Evolutionary conservation across 805 yeast species (phyloP).

Genomic region (Candida argentea): DNA sequence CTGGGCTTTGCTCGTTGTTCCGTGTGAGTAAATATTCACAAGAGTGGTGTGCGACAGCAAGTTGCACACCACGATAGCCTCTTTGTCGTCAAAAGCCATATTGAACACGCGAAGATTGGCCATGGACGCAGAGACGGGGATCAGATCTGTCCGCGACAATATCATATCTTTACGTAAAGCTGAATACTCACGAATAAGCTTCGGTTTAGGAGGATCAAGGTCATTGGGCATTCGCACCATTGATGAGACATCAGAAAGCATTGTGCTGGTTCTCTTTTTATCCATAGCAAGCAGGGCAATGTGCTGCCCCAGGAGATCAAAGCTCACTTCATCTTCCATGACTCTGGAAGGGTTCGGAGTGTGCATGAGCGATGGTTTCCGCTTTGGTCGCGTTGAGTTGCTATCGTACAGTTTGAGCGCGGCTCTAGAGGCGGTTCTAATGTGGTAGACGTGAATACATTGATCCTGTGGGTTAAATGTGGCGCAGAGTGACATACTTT

Average conservation of each 20-base stretch:
- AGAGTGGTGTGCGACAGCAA: constrained; percentile 29
- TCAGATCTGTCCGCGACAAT: constrained; percentile 48
- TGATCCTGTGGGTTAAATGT: constrained; percentile 42
- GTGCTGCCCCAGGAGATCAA: constrained; percentile 7
- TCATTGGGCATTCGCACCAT: constrained; percentile 37
- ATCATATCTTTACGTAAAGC: constrained; percentile 55
- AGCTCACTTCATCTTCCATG: constrained; percentile 28
- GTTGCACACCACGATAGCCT: constrained; percentile 51
- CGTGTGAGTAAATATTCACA: constrained; percentile 39
- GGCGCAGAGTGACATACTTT: constrained; percentile 36
- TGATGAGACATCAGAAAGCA: constrained; percentile 32
- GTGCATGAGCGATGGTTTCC: constrained; percentile 19
- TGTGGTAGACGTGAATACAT: constrained; percentile 44
- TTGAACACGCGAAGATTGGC: constrained; percentile 25
- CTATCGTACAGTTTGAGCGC: constrained; percentile 7
- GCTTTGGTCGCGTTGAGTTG: constrained; percentile 9
- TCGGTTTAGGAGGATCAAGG: constrained; percentile 14
- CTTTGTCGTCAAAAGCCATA: constrained; percentile 41
- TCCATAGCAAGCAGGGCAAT: constrained; percentile 28
- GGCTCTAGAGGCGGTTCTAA: constrained; percentile 25
- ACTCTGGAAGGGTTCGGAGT: constrained; percentile 36
- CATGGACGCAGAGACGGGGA: constrained; percentile 20
- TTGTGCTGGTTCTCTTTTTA: constrained; percentile 33
- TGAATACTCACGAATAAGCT: constrained; percentile 18
- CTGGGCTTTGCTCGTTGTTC: constrained; percentile 19